Evolutionary conservation across 805 yeast species (phyloP), one percentile per base, ranked within the genome.

Genomic region (Metschnikowia gelsemii): DNA sequence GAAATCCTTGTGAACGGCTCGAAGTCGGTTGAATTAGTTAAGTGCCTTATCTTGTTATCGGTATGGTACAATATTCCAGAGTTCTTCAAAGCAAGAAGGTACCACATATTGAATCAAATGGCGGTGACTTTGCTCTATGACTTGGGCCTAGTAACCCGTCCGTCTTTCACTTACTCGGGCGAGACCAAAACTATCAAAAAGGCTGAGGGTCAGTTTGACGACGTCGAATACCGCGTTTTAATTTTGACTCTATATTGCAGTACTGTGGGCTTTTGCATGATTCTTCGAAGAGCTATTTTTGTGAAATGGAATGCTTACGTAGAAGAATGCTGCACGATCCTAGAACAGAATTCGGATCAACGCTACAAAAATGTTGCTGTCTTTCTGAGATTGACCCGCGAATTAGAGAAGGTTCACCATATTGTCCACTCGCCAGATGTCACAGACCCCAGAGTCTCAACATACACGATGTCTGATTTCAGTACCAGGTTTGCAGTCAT

Each of bases 1-100:
- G 90, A 87, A 54, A 73, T 83, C 8, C 62, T 88, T 62, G 72
- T 83, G 7, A 68, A 76, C 19, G 96, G 96, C 14, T 72, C 78
- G 41, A 89, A 87, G 63, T 73, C 81, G 5, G 62, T 80, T 13
- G 90, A 87, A 57, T 61, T 87, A 26, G 64, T 88, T 28, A 81
- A 82, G 57, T 66, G 82, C 14, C 64, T 85, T 36, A 56, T 84
- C 14, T 54, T 86, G 5, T 66, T 84, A 38, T 75, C 84, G 19
- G 61, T 82, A 21, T 89, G 96, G 96, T 88, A 87, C 57, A 86
- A 84, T 50, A 77, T 87, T 3, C 86, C 96, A 0, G 96, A 87
- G 60, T 68, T 86, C 51, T 85, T 86, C 50, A 85, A 81, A 49
- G 85, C 84, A 52, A 78, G 95, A 43, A 76, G 95, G 35, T 81